Base-by-base conservation (phyloP, 345 rosid species). In the Raphanus sativus region DNA sequence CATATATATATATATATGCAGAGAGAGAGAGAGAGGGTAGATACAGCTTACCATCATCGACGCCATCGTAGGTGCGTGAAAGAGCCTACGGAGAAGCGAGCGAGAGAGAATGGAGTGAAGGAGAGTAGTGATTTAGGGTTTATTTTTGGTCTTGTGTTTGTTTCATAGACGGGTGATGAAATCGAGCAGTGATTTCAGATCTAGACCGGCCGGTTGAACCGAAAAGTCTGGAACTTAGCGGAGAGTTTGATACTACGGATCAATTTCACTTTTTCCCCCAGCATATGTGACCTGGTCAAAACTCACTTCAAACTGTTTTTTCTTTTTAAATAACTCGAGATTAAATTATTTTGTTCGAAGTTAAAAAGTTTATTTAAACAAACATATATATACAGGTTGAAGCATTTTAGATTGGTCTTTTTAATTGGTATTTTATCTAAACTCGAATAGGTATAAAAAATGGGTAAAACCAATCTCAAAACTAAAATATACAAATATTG, bases 41-140 rank as follows among this genome's bases (percentile, higher is more conserved):
- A 77, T 54, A 3, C 24, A 10, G 52, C 74, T 45, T 78, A 85
- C 87, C 83, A 85, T 74, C 87, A 85, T 83, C 75, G 87, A 65
- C 30, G 86, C 70, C 87, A 85, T 85, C 67, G 83, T 67, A 72
- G 86, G 65, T 72, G 34, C 25, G 64, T 67, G n/a, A 52, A 52
- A 45, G 52, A 67, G 72, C 65, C 59, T 34, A 10, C n/a, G n/a
- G n/a, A n/a, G n/a, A n/a, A n/a, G n/a, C n/a, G n/a, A n/a, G n/a
- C n/a, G n/a, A n/a, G n/a, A n/a, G 6, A 50, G 32, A 73, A 12
- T 69, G 28, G 26, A 59, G 33, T 12, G 62, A 11, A 7, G 3
- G 50, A 48, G 71, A 15, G 76, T n/a, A 28, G 71, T 6, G 64
- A 71, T 45, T 78, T 76, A 77, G 79, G 84, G 84, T 81, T 81